Conservation (phyloP, 2,329 filamentous ascomycete genomes). For the Neonectria hederae region DNA sequence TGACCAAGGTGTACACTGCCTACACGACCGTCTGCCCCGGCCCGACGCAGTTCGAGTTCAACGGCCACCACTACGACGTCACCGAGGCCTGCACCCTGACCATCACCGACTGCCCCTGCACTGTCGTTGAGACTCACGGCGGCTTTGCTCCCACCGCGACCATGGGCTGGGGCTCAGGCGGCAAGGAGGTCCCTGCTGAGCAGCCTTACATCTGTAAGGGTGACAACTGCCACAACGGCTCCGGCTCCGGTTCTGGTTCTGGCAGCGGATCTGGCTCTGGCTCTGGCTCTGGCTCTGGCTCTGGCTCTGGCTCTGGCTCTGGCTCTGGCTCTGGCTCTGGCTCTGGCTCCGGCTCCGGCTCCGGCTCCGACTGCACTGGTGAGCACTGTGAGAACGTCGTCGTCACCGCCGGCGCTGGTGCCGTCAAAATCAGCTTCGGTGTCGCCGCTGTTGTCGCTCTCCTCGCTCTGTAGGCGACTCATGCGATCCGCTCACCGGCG, state of each 20-base stretch:
- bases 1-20: conserved; percentile 48
- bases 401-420: conserved; percentile 40
- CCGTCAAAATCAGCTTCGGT: conserved; percentile 45
- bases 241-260: background rate
- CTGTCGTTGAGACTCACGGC: conserved; percentile 47
- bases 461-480: conserved; percentile 43
- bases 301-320: background rate
- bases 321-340: background rate
- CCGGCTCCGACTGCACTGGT: conserved; percentile 26
- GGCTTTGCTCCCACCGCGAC: conserved; percentile 31
- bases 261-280: background rate
- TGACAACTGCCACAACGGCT: no score
- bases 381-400: conserved; percentile 20
- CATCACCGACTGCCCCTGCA: conserved; percentile 65
- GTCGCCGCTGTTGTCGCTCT: conserved; percentile 39
- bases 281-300: background rate
- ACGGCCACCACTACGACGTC: conserved; percentile 62
- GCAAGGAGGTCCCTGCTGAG: conserved; percentile 9
- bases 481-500: background rate
- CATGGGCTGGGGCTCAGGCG: conserved; percentile 14
- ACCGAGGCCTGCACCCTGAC: conserved; percentile 64
- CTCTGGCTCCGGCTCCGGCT: conserved; percentile 16
- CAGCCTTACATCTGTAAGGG: conserved; percentile 9
- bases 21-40: conserved; percentile 56
- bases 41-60: conserved; percentile 62